Evolutionary conservation across 345 rosid genomes (phyloP).

Genomic region (Aegle marmelos): DNA sequence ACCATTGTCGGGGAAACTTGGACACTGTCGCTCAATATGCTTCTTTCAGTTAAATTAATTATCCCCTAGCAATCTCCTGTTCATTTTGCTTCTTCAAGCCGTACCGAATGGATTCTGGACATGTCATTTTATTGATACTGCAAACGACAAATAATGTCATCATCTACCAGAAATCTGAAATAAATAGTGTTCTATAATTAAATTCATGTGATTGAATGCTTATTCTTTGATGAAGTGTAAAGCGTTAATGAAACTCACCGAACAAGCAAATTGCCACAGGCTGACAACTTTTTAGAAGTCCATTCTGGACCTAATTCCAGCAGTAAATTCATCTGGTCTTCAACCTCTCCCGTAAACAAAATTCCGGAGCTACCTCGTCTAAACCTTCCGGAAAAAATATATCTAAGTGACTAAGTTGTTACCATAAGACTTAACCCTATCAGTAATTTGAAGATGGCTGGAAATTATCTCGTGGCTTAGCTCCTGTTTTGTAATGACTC

Average conservation of each 20-base stretch:
- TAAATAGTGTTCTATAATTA: neutral
- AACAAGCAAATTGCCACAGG: constrained; percentile 62
- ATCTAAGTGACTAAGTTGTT: neutral
- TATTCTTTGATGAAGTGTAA: neutral
- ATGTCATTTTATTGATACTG: constrained; percentile 63
- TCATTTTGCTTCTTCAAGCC: constrained; percentile 57
- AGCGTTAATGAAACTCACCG: constrained; percentile 40
- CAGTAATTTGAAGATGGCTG: constrained; percentile 53
- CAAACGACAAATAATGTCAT: constrained; percentile 4
- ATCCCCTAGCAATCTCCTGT: constrained; percentile 7
- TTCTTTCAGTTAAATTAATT: neutral
- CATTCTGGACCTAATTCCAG: constrained; percentile 80
- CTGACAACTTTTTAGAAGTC: constrained; percentile 66
- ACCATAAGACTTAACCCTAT: constrained; percentile 51
- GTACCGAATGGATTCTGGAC: constrained; percentile 41
- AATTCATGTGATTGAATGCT: neutral
- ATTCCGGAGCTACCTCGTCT: constrained; percentile 6
- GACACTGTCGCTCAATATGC: neutral
- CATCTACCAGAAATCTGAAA: neutral
- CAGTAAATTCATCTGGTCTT: constrained; percentile 67
- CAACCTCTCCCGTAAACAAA: constrained; percentile 60
- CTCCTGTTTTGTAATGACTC: constrained; percentile 75
- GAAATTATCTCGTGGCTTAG: constrained; percentile 59
- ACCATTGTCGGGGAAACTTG: neutral
- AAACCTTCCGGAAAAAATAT: constrained; percentile 6